Evolutionary conservation across 1,139 yeast species (phyloP), one percentile per base, ranked within the genome.

Genomic region (Hansenula anomala): DNA sequence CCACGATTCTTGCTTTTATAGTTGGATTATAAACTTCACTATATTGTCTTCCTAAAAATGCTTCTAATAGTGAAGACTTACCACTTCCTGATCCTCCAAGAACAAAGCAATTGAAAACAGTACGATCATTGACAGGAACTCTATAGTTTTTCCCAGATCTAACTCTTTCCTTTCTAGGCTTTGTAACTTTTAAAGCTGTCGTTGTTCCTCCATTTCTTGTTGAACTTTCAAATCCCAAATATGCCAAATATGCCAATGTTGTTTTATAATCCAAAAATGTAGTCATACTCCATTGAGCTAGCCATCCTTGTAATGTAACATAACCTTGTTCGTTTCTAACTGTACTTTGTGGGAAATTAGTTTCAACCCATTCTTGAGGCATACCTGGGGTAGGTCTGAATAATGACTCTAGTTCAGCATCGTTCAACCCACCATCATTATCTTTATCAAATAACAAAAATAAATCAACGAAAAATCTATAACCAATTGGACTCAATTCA

Each of bases 281-380:
- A 0, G 97, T 88, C 81, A 92, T 82, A 50, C 92, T 83, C 98
- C 98, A 92, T 54, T 92, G 97, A 0, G 98, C 97, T 33, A 92
- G 64, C 98, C 98, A 92, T 2, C 98, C 98, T 63, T 92, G 97
- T 25, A 92, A 63, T 0, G 97, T 87, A 3, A 92, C 92, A 56
- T 80, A 76, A 0, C 96, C 97, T 45, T 79, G 80, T 47, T 88
- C 96, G 56, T 89, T 90, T 41, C 95, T 76, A 3, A 90, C 96
- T 7, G 95, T 85, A 1, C 95, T 78, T 19, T 75, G 68, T 0
- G 98, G 98, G 54, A 92, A 92, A 49, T 81, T 82, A 2, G 87
- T 75, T 25, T 86, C 92, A 34, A 72, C 70, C 98, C 98, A 92
- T 10, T 85, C 66, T 43, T 71, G 71, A 0, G 98, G 98, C 4